These are phyloP conservation scores for Candida sanyaensis DNA, from an alignment of 1,139 yeast species.

Conservation along the genomic window DNA sequence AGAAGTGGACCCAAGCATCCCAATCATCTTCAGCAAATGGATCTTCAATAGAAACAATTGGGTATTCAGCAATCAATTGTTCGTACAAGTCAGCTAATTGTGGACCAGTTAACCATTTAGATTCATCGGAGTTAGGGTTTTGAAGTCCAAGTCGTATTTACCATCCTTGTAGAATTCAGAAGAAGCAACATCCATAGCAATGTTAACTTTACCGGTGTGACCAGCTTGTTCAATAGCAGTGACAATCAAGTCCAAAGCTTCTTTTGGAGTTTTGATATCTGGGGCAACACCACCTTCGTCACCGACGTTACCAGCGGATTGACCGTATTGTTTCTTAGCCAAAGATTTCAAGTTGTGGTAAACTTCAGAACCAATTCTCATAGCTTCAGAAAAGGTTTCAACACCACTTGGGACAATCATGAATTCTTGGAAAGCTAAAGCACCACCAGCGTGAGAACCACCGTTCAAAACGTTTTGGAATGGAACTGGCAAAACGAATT, in stretches of 20 bases:
- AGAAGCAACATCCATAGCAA: conserved; percentile 94
- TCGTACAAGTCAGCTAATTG: conserved; percentile 83
- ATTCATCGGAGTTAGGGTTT: conserved; percentile 86
- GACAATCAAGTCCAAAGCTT: conserved; percentile 90
- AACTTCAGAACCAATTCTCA: conserved; percentile 94
- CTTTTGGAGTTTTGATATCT: conserved; percentile 87
- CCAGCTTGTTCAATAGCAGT: conserved; percentile 89
- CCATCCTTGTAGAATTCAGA: conserved; percentile 97
- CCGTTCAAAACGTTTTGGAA: conserved; percentile 98
- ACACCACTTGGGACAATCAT: conserved; percentile 96
- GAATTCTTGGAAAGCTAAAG: conserved; percentile 97
- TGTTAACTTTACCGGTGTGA: conserved; percentile 84
- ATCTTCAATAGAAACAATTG: conserved; percentile 96
- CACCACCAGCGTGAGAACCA: conserved; percentile 99
- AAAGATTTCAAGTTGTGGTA: conserved; percentile 91
- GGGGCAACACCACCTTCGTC: conserved; percentile 99
- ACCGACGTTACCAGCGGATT: conserved; percentile 98
- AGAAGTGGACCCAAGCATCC: conserved; percentile 94
- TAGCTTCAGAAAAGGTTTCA: conserved; percentile 83
- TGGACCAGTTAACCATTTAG: conserved; percentile 87
- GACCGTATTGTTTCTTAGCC: conserved; percentile 92
- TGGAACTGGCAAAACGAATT: conserved; percentile 90
- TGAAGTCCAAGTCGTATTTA: conserved; percentile 95
- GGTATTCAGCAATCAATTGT: conserved; percentile 79
- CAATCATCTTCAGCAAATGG: conserved; percentile 99